These are phyloP conservation scores for Litchi chinensis DNA, from an alignment of 345 rosid species.

Conservation along the genomic window DNA sequence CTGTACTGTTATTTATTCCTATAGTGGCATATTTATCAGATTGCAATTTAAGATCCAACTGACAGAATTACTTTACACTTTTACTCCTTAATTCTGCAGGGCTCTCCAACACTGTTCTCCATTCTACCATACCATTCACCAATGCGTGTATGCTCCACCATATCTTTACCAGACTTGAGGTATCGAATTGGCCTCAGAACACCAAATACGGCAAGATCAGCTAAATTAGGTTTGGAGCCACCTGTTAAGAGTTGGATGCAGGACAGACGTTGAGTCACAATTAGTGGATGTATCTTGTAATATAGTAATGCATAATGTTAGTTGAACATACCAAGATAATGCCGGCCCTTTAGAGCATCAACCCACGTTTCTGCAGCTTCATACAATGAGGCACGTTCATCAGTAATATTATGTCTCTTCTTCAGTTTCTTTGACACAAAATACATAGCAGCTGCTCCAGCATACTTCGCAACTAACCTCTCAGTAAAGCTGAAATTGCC, in stretches of 20 bases:
- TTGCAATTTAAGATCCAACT: too few species aligned
- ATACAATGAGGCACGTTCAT: constrained; percentile 83
- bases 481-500: constrained; percentile 89
- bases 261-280: background rate
- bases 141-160: constrained; percentile 84
- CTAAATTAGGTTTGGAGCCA: constrained; percentile 80
- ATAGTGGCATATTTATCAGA: background rate
- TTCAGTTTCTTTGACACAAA: constrained; percentile 90
- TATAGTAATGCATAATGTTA: background rate
- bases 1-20: background rate
- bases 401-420: constrained; percentile 86
- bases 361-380: constrained; percentile 96
- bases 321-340: constrained; percentile 58
- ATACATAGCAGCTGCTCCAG: constrained; percentile 93
- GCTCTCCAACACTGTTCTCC: constrained; percentile 72
- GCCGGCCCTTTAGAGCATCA: constrained; percentile 70
- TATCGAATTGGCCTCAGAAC: constrained; percentile 89
- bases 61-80: constrained; percentile 2
- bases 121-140: constrained; percentile 85
- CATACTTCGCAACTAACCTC: constrained; percentile 81
- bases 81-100: constrained; percentile 51
- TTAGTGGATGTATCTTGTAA: background rate
- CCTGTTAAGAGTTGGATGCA: constrained; percentile 43
- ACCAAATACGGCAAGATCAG: constrained; percentile 89
- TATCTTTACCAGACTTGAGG: constrained; percentile 80